Percentiles rank a stretch among this genome's conserved stretches.
Conservation (phyloP, 1,284 basidiomycete genomes). For the Heterobasidion irregulare region DNA sequence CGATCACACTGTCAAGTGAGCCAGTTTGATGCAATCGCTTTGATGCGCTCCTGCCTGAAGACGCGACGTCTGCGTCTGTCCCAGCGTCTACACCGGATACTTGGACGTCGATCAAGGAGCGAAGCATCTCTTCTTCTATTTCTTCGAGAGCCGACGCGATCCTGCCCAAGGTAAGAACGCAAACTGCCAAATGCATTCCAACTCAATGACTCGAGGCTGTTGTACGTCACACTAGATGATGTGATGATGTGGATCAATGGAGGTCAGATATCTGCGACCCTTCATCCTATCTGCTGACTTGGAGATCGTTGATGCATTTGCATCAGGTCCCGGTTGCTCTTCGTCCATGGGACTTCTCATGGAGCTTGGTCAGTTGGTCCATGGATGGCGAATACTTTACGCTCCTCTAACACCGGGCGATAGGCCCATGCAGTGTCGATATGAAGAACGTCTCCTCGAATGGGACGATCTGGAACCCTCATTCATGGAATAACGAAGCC, state of each 20-base stretch:
- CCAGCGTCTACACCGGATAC: conserved; percentile 53
- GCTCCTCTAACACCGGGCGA: not conserved
- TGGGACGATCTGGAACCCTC: conserved; percentile 52
- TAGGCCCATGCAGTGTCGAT: conserved; percentile 50
- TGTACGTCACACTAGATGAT: conserved; percentile 33
- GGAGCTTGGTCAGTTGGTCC: conserved; percentile 30
- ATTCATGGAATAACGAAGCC: conserved; percentile 58
- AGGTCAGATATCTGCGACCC: conserved; percentile 24
- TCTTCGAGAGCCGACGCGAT: conserved; percentile 70
- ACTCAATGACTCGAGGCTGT: not conserved
- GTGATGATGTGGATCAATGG: conserved; percentile 71
- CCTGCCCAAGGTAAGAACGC: conserved; percentile 38
- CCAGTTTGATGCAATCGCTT: not conserved
- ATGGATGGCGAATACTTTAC: not conserved
- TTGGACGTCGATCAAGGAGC: conserved; percentile 52
- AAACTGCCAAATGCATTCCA: not conserved
- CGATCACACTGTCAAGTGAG: conserved; percentile 53
- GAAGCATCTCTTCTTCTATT: conserved; percentile 76
- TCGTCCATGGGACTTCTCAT: conserved; percentile 57
- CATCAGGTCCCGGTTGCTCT: conserved; percentile 52
- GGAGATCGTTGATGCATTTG: not conserved
- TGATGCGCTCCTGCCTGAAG: not conserved
- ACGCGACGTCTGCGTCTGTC: not conserved
- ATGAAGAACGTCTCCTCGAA: conserved; percentile 36
- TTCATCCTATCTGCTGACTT: not conserved